Conservation (phyloP, 306 rosid species). For the Glycine tomentella region DNA sequence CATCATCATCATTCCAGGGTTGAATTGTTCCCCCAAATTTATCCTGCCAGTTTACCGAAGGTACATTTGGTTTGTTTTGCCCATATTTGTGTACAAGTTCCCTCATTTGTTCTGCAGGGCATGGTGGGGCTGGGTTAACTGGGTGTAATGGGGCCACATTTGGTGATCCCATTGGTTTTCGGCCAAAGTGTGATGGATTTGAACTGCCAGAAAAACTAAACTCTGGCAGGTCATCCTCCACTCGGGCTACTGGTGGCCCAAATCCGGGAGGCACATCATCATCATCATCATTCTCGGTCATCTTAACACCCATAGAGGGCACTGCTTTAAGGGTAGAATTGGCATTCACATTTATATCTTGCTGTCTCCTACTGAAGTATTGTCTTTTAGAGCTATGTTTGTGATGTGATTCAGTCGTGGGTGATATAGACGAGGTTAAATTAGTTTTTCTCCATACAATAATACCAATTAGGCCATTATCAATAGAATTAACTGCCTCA, state of each 20-base stretch:
- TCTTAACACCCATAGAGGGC: not conserved
- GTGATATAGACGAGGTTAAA: constrained; percentile 69
- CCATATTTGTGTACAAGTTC: constrained; percentile 91
- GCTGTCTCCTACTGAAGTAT: constrained; percentile 73
- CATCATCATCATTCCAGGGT: constrained; percentile 93
- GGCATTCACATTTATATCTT: constrained; percentile 59
- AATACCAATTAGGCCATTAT: constrained; percentile 95
- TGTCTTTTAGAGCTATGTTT: constrained; percentile 82
- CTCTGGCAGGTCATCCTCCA: constrained; percentile 91
- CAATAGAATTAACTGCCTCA: constrained; percentile 81
- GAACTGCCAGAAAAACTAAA: constrained; percentile 69
- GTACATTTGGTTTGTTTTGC: constrained; percentile 50
- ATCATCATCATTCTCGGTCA: constrained; percentile 38
- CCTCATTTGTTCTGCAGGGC: constrained; percentile 88
- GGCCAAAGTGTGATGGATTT: constrained; percentile 25
- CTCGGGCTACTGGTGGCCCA: constrained; percentile 71
- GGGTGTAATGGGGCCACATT: constrained; percentile 41
- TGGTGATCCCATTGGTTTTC: constrained; percentile 48
- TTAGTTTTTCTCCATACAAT: constrained; percentile 95
- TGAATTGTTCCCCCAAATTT: constrained; percentile 58
- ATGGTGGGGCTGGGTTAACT: constrained; percentile 50
- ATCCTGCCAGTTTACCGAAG: constrained; percentile 58
- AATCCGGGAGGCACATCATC: constrained; percentile 95
- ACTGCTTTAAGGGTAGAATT: constrained; percentile 54
- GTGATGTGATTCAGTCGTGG: constrained; percentile 77